Conservation (phyloP, 345 rosid genomes). For the Crucihimalaya himalaica region DNA sequence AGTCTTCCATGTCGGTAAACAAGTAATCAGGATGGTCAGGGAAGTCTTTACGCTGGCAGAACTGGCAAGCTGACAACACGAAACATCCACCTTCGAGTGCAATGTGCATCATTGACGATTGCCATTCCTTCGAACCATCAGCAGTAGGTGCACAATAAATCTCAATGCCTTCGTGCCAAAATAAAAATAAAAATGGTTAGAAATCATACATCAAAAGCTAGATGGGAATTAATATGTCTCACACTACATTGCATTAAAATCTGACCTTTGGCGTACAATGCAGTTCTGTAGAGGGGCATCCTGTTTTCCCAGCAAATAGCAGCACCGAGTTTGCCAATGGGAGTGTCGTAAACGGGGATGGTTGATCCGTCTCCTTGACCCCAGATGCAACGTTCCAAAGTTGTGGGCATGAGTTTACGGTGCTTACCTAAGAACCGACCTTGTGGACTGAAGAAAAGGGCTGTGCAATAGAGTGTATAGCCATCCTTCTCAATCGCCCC, state of each 20-base stretch:
- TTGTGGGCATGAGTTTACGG: slow-evolving; percentile 87
- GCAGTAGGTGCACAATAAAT: slow-evolving; percentile 97
- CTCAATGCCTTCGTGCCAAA: slow-evolving; percentile 55
- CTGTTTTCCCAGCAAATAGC: slow-evolving; percentile 94
- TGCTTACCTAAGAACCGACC: slow-evolving; percentile 90
- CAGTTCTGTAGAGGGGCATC: slow-evolving; percentile 89
- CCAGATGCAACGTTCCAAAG: slow-evolving; percentile 89
- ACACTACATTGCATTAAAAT: neutral
- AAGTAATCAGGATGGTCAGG: slow-evolving; percentile 78
- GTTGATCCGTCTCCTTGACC: slow-evolving; percentile 95
- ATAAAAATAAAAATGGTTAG: neutral
- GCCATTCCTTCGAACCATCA: slow-evolving; percentile 67
- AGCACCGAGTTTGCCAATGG: slow-evolving; percentile 83
- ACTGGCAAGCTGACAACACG: slow-evolving; percentile 80
- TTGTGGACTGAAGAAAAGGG: slow-evolving; percentile 77
- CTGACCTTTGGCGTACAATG: slow-evolving; percentile 82
- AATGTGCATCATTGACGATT: slow-evolving; percentile 80
- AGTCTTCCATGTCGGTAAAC: slow-evolving; percentile 52
- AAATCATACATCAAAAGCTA: neutral
- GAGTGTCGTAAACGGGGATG: slow-evolving; percentile 80
- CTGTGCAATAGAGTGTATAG: slow-evolving; percentile 81
- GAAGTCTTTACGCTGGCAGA: slow-evolving; percentile 68
- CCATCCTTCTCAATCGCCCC: slow-evolving; percentile 94
- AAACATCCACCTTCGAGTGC: slow-evolving; percentile 94
- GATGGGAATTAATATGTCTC: no score